Percentiles rank a stretch among this genome's conserved stretches.
phyloP scores from a whole-genome alignment of 2,329 filamentous ascomycete genomes.

The Emergomyces orientalis region DNA sequence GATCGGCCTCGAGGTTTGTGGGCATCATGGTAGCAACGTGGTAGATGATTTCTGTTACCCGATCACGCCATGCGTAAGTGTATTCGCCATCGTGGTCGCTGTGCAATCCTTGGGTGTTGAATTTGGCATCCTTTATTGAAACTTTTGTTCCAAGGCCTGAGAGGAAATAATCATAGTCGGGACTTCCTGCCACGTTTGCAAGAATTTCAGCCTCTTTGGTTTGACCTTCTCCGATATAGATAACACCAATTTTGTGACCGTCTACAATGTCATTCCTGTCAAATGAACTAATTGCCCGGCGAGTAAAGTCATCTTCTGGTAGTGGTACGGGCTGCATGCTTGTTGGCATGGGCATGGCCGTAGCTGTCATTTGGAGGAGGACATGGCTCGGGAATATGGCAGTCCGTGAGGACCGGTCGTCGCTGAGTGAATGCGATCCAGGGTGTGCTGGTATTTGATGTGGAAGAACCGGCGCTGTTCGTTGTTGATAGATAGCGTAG shows the following conservation, averaged over 20 bases:
- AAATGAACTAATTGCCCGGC: slow-evolving; percentile 68
- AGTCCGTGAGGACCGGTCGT: slow-evolving; percentile 28
- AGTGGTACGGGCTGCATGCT: slow-evolving; percentile 64
- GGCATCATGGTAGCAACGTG: slow-evolving; percentile 98
- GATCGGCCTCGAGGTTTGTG: slow-evolving; percentile 67
- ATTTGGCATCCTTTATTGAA: slow-evolving; percentile 67
- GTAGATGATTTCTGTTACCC: slow-evolving; percentile 90
- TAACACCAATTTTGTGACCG: slow-evolving; percentile 87
- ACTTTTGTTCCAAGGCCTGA: slow-evolving; percentile 73
- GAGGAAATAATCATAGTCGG: slow-evolving; percentile 80
- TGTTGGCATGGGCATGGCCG: slow-evolving; percentile 36
- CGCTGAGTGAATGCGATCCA: slow-evolving; percentile 32
- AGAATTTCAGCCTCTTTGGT: slow-evolving; percentile 74
- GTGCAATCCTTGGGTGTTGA: slow-evolving; percentile 90
- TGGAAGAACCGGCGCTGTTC: slow-evolving; percentile 36
- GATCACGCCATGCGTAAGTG: slow-evolving; percentile 88
- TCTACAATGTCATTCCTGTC: slow-evolving; percentile 86
- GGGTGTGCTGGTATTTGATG: slow-evolving; percentile 37
- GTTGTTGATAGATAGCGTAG: slow-evolving; percentile 40
- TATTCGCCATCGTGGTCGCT: slow-evolving; percentile 74
- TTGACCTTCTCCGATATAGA: slow-evolving; percentile 86
- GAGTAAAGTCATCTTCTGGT: slow-evolving; percentile 60
- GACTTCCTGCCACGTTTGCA: slow-evolving; percentile 73
- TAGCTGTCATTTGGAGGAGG: slow-evolving; percentile 37
- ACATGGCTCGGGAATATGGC: slow-evolving; percentile 40